Conservation (phyloP, 805 yeast genomes). For the Kodamaea jinghongensis region DNA sequence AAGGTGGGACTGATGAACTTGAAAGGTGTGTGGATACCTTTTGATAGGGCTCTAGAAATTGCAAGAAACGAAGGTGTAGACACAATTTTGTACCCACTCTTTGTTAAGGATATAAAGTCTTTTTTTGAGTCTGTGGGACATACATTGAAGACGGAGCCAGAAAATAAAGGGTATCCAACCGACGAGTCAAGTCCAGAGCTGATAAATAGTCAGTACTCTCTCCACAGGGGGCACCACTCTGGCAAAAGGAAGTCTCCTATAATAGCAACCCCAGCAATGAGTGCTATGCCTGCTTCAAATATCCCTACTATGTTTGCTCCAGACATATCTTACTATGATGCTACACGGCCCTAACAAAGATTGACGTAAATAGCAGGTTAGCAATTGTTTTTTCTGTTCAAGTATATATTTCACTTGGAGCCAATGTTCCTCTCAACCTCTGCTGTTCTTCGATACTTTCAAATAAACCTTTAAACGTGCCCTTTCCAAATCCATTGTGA, state of each 20-base stretch:
- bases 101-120: conserved; percentile 28
- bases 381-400: too few relatives aligned
- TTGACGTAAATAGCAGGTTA: too few relatives aligned
- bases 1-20: conserved; percentile 39
- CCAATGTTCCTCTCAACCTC: conserved; percentile 60
- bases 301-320: too few relatives aligned
- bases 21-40: conserved; percentile 43
- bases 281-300: too few relatives aligned
- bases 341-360: too few relatives aligned
- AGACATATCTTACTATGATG: too few relatives aligned
- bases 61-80: conserved; percentile 41
- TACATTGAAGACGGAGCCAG: conserved; percentile 11
- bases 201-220: not conserved
- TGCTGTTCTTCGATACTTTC: conserved; percentile 83
- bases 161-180: conserved; percentile 1
- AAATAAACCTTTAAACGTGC: conserved; percentile 79
- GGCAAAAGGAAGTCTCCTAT: too few relatives aligned
- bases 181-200: conserved; percentile 2
- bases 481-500: conserved; percentile 86
- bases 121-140: conserved; percentile 27
- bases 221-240: too few relatives aligned
- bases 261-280: too few relatives aligned
- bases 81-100: conserved; percentile 30
- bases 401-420: not conserved
- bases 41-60: conserved; percentile 37